Base-by-base conservation (phyloP, 2,329 filamentous ascomycete species). In the Neurospora sp. region DNA sequence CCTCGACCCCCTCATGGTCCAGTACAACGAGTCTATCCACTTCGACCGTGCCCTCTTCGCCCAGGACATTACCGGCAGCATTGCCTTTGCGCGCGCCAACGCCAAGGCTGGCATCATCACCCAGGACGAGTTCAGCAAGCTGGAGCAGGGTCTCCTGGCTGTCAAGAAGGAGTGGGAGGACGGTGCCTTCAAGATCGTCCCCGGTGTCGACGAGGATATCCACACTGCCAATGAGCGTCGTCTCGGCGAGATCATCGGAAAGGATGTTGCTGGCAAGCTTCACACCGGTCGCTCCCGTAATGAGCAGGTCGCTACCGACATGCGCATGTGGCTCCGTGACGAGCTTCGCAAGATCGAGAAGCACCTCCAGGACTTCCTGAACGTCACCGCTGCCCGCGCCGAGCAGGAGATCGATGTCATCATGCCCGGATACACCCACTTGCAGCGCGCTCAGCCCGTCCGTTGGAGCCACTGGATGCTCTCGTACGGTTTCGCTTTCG, bases 341-440 rank as follows among this genome's bases (percentile, higher is more conserved):
- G 86, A 91, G 81, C 83, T 97, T 70, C 85, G 85, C 70, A 84
- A 84, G 73, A 87, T 97, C 68, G 92, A 96, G 75, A 79, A 75
- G 42, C 88, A 89, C 75, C 84, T 97, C 4, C 83, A 88, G 62
- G 85, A 87, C 69, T 86, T 97, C 74, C 82, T 97, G 52, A 84
- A 87, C 76, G 90, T 93, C 67, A 87, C 90, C 15, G 85, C 89
- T 42, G 82, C 83, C 66, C 87, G 92, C 38, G 91, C 93, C 1
- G 91, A 93, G 84, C 80, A 83, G 42, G 91, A 96, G 76, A 89
- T 94, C 73, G 90, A 92, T 74, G 84, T 88, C 73, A 79, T 96
- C 76, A 96, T 97, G 91, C 93, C 93, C 1, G 92, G 92, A 2
- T 97, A 97, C 81, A 96, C 93, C 15, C 93, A 97, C 80, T 82